Conservation (phyloP, 2,329 filamentous ascomycete species). For the Thermothelomyces thermophilus region DNA sequence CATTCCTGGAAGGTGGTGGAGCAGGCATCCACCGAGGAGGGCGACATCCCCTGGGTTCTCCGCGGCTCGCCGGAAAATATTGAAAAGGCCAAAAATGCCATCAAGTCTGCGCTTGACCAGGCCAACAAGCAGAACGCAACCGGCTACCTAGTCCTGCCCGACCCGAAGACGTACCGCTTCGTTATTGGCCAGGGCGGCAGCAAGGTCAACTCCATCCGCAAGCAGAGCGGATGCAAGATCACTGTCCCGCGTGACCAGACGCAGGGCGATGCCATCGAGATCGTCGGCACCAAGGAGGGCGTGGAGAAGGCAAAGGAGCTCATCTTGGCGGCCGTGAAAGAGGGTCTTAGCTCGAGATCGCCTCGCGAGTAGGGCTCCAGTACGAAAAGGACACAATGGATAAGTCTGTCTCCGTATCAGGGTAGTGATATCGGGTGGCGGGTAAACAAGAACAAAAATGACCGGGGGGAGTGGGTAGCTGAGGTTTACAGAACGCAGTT, state of each 20-base stretch:
- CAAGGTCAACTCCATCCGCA: slow-evolving; percentile 88
- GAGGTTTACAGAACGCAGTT: too few species aligned
- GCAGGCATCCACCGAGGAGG: slow-evolving; percentile 45
- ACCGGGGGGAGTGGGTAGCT: too few species aligned
- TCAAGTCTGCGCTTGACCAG: slow-evolving; percentile 67
- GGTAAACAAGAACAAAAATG: too few species aligned
- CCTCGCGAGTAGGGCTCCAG: slow-evolving; percentile 2
- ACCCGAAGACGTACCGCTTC: slow-evolving; percentile 81
- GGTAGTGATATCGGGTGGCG: background rate
- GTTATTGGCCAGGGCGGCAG: slow-evolving; percentile 84
- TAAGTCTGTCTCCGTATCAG: too few species aligned
- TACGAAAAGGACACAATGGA: background rate
- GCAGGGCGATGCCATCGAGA: slow-evolving; percentile 77
- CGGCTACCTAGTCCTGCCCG: slow-evolving; percentile 83
- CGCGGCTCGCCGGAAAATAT: slow-evolving; percentile 72
- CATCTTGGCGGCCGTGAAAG: slow-evolving; percentile 75
- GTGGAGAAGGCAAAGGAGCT: slow-evolving; percentile 82
- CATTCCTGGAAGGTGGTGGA: slow-evolving; percentile 83
- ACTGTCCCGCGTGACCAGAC: slow-evolving; percentile 80
- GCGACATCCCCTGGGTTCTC: slow-evolving; percentile 84
- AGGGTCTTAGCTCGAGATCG: slow-evolving; percentile 39
- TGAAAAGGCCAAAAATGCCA: slow-evolving; percentile 69
- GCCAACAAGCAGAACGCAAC: slow-evolving; percentile 63
- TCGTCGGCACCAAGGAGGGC: slow-evolving; percentile 70
- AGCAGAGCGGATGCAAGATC: slow-evolving; percentile 88